Percentiles rank a stretch among this genome's conserved stretches.
These are phyloP conservation scores for Cryptococcus deneoformans DNA, from an alignment of 1,284 basidiomycete species.

Conservation along the genomic window DNA sequence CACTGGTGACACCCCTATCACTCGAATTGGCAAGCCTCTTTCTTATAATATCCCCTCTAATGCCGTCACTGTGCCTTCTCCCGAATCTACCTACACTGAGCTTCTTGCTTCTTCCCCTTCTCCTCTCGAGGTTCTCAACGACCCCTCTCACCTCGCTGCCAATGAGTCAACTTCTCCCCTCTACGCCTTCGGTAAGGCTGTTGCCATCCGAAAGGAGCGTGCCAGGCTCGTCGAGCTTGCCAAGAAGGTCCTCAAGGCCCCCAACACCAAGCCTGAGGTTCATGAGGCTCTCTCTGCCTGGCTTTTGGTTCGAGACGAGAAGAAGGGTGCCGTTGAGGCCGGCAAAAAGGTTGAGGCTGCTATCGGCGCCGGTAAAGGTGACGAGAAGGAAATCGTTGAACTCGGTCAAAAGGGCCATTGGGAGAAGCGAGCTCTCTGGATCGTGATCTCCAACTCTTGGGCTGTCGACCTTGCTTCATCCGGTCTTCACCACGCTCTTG, in stretches of 20 bases:
- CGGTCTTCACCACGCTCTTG: constrained; percentile 90
- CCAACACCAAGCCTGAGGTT: constrained; percentile 53
- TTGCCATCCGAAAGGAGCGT: constrained; percentile 72
- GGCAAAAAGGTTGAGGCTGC: constrained; percentile 60
- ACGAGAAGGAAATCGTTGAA: constrained; percentile 55
- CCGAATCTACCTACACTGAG: constrained; percentile 88
- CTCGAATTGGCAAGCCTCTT: constrained; percentile 32
- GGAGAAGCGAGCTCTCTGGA: constrained; percentile 76
- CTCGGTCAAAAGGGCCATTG: constrained; percentile 64
- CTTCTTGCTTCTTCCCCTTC: constrained; percentile 81
- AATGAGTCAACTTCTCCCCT: constrained; percentile 86
- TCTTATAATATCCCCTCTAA: constrained; percentile 53
- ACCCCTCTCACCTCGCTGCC: constrained; percentile 65
- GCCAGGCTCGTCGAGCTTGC: constrained; percentile 62
- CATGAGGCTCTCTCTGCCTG: constrained; percentile 71
- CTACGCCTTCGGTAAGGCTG: constrained; percentile 87
- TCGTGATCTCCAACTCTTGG: constrained; percentile 97
- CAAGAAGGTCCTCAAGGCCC: constrained; percentile 56
- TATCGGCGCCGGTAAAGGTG: constrained; percentile 49
- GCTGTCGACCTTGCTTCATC: constrained; percentile 96
- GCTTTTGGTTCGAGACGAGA: constrained; percentile 66
- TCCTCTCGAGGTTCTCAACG: constrained; percentile 83
- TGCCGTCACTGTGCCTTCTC: constrained; percentile 62
- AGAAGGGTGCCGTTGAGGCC: constrained; percentile 57
- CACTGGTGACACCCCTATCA: constrained; percentile 28